A percentile compares a stretch with the other conserved stretches of the same genome.
Evolutionary conservation across 768 basidiomycete genomes (phyloP).

Genomic region (Lactarius pseudohatsudake): DNA sequence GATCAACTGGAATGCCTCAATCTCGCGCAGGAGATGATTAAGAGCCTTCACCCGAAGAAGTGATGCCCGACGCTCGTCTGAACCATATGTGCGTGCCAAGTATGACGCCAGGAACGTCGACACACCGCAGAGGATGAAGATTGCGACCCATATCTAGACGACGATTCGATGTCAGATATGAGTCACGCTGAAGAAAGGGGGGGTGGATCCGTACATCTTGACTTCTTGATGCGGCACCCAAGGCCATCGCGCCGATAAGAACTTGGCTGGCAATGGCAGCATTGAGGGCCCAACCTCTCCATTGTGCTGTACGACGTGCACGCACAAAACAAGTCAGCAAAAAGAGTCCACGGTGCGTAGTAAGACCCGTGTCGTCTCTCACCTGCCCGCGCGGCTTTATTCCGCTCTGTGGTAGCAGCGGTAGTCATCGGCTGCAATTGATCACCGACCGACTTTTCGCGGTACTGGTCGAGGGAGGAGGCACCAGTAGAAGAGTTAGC

Average conservation of each 20-base stretch:
- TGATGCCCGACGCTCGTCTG: constrained; percentile 68
- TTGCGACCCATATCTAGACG: constrained; percentile 39
- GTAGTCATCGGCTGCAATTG: constrained; percentile 4
- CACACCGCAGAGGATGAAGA: constrained; percentile 52
- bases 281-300: constrained; percentile 27
- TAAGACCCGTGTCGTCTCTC: neutral
- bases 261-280: constrained; percentile 33
- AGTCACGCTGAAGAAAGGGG: neutral
- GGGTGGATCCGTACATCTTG: constrained; percentile 15
- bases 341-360: neutral
- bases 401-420: neutral
- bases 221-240: constrained; percentile 32
- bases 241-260: constrained; percentile 33
- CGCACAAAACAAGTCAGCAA: neutral
- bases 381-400: constrained; percentile 5
- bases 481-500: neutral
- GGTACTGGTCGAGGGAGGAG: neutral
- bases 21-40: constrained; percentile 65
- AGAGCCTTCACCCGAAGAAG: constrained; percentile 53
- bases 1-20: constrained; percentile 57
- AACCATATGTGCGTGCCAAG: constrained; percentile 65
- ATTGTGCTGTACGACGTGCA: constrained; percentile 17
- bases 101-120: constrained; percentile 72
- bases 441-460: neutral
- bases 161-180: neutral